phyloP scores from a whole-genome alignment of 176 grass and related monocot genomes.

The Cocos nucifera region DNA sequence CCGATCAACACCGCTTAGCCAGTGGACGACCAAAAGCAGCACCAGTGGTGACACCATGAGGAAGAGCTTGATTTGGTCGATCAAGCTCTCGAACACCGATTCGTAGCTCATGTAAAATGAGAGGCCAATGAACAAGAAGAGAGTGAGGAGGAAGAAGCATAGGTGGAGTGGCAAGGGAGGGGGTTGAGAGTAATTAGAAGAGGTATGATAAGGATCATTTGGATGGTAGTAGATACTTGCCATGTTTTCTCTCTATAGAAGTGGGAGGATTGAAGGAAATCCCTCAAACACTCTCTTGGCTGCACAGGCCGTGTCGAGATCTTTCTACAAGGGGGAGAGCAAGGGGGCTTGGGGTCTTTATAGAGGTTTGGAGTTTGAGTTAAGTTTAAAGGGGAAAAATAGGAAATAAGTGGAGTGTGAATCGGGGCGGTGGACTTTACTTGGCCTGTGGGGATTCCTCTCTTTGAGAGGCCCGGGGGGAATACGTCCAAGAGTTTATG shows the following conservation, averaged over 20 bases:
- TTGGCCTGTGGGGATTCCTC: slow-evolving; percentile 55
- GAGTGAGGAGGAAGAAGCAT: slow-evolving; percentile 60
- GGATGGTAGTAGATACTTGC: slow-evolving; percentile 41
- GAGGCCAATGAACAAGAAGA: slow-evolving; percentile 40
- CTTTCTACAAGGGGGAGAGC: too few species aligned
- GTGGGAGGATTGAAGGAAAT: slow-evolving; percentile 3
- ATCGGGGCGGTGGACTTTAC: slow-evolving; percentile 29
- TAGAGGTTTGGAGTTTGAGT: too few species aligned
- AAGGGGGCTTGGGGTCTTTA: too few species aligned
- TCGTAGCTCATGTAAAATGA: slow-evolving; percentile 63
- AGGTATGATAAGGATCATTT: slow-evolving; percentile 24
- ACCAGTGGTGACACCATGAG: slow-evolving; percentile 70
- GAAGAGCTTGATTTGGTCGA: slow-evolving; percentile 42
- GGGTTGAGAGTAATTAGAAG: slow-evolving; percentile 8
- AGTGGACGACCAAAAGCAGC: slow-evolving; percentile 65
- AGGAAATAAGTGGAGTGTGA: too few species aligned
- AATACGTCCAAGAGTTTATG: too few species aligned
- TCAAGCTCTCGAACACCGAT: slow-evolving; percentile 46
- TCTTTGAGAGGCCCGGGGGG: too few species aligned
- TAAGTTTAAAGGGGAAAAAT: too few species aligned
- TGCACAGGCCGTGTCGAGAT: too few species aligned
- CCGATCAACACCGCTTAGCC: slow-evolving; percentile 31
- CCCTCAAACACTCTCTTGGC: too few species aligned
- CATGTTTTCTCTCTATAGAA: slow-evolving; percentile 23
- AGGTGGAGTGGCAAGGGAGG: slow-evolving; percentile 46